A percentile compares a stretch with the other conserved stretches of the same genome.
Conservation (phyloP, 1,284 basidiomycete genomes). For the Sporisorium sorghi region DNA sequence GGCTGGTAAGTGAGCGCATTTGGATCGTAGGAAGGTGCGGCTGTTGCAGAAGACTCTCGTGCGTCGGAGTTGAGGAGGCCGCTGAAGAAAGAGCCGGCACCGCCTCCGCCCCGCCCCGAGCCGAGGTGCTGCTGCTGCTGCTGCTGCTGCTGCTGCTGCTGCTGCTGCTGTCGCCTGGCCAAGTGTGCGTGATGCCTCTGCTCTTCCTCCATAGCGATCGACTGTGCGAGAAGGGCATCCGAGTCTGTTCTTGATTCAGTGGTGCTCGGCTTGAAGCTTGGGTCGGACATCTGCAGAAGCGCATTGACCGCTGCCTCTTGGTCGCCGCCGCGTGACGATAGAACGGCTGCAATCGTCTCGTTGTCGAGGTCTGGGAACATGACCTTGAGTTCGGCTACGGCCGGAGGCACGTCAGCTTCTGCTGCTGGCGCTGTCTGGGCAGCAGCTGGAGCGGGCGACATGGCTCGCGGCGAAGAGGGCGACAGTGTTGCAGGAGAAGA, state of each 20-base stretch:
- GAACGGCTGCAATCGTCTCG: slow-evolving; percentile 57
- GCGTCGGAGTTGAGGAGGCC: slow-evolving; percentile 28
- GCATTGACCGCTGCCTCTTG: slow-evolving; percentile 59
- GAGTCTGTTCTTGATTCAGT: slow-evolving; percentile 46
- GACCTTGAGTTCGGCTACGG: slow-evolving; percentile 48
- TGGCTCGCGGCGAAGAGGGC: slow-evolving; percentile 43
- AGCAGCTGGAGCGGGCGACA: slow-evolving; percentile 29
- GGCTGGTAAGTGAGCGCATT: slow-evolving; percentile 59
- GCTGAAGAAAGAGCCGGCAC: slow-evolving; percentile 42
- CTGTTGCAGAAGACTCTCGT: slow-evolving; percentile 9
- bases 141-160: slow-evolving; percentile 34
- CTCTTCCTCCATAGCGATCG: slow-evolving; percentile 53
- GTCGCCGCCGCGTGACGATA: slow-evolving; percentile 53
- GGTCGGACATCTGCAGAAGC: slow-evolving; percentile 62
- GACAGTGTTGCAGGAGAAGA: slow-evolving; percentile 49
- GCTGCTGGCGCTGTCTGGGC: slow-evolving; percentile 4
- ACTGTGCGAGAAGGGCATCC: slow-evolving; percentile 55
- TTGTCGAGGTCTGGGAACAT: slow-evolving; percentile 63
- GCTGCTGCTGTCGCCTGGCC: slow-evolving; percentile 30
- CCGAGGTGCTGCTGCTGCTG: slow-evolving; percentile 14
- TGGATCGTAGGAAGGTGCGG: slow-evolving; percentile 51
- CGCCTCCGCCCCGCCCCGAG: slow-evolving; percentile 40
- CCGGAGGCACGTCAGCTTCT: slow-evolving; percentile 13
- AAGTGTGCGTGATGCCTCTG: slow-evolving; percentile 30
- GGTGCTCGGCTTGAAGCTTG: slow-evolving; percentile 46